Evolutionary conservation across 208 protist species (phyloP).

Genomic region (Strigomonas culicis): DNA sequence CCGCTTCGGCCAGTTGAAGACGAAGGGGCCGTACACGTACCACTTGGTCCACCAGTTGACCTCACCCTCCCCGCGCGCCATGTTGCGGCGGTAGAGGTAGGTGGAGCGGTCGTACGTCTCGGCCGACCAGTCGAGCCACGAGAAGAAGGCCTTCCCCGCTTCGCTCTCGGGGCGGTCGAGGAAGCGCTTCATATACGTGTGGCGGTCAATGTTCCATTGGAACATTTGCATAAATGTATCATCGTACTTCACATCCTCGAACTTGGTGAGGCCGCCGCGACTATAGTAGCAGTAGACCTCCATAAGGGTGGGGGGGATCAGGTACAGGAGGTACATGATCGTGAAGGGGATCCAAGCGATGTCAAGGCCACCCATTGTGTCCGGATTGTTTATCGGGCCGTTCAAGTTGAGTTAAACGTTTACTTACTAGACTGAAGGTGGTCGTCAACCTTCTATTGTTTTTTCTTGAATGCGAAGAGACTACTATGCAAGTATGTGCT

Average conservation of each 20-base stretch:
- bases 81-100: constrained; percentile 75
- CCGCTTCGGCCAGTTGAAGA: constrained; percentile 91
- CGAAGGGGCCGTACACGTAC: constrained; percentile 87
- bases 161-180: constrained; percentile 82
- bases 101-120: constrained; percentile 84
- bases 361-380: constrained; percentile 69
- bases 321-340: constrained; percentile 86
- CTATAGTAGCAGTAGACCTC: constrained; percentile 91
- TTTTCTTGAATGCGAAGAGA: constrained; percentile 10
- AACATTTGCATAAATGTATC: constrained; percentile 70
- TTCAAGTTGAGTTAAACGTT: no score
- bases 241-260: constrained; percentile 85
- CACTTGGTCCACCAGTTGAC: constrained; percentile 52
- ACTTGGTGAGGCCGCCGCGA: constrained; percentile 75
- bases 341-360: constrained; percentile 80
- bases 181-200: constrained; percentile 88
- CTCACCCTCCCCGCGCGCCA: constrained; percentile 60
- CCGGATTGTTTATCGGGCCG: constrained; percentile 16
- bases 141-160: constrained; percentile 81
- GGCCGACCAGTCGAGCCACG: constrained; percentile 87
- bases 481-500: neutral
- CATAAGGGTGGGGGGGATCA: constrained; percentile 88
- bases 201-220: constrained; percentile 61
- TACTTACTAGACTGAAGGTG: neutral
- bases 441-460: neutral